Percentiles rank a stretch among this genome's conserved stretches.
These are phyloP conservation scores for Candida stauntonica DNA, from an alignment of 805 yeast species.

Conservation along the genomic window DNA sequence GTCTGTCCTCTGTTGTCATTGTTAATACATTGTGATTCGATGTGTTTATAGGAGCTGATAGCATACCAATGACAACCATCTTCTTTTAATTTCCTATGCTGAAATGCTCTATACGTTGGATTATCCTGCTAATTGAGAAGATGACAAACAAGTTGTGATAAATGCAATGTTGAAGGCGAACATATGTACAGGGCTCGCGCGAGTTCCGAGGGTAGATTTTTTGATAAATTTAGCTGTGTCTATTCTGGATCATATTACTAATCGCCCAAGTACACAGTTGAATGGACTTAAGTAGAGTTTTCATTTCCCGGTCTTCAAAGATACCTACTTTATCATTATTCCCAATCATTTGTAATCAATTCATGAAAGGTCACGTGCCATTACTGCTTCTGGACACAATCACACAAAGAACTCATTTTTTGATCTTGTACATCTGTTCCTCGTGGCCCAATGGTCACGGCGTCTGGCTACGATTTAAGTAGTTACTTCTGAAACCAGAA, in stretches of 20 bases:
- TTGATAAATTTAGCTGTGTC: too few relatives aligned
- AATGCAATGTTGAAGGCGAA: background rate
- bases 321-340: too few relatives aligned
- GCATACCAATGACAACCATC: background rate
- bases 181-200: background rate
- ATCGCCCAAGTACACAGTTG: too few relatives aligned
- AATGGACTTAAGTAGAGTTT: too few relatives aligned
- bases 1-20: constrained; percentile 28
- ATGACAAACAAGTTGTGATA: background rate
- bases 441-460: constrained; percentile 76
- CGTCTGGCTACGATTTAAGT: constrained; percentile 62
- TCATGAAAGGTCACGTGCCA: too few relatives aligned
- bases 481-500: constrained; percentile 37
- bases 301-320: too few relatives aligned
- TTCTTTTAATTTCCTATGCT: too few relatives aligned
- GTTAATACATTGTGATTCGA: too few relatives aligned
- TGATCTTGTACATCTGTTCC: constrained; percentile 19
- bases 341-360: too few relatives aligned
- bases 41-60: background rate
- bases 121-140: too few relatives aligned
- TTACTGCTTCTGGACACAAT: background rate
- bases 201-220: background rate
- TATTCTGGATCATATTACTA: too few relatives aligned
- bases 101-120: background rate
- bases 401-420: background rate